Conservation (phyloP, 208 protist species). For the Leishmania tropica region DNA sequence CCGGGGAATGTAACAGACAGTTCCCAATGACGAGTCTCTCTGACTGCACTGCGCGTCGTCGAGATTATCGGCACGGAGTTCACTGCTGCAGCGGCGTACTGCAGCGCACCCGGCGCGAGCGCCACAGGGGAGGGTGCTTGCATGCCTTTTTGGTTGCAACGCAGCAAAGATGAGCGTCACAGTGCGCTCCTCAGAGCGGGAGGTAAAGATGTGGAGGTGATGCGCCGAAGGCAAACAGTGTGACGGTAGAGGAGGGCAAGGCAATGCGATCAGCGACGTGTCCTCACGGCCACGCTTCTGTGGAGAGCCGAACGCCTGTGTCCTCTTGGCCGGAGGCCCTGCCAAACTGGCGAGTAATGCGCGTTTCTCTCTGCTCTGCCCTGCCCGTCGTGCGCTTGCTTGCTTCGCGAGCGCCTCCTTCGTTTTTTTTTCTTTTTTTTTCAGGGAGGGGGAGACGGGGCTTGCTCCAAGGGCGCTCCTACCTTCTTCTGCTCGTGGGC, state of each 20-base stretch:
- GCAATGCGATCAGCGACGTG: background rate
- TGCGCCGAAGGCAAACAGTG: no score
- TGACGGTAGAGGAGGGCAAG: background rate
- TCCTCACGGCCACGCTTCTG: background rate
- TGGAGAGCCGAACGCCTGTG: background rate
- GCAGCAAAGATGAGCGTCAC: background rate
- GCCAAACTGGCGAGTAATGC: background rate
- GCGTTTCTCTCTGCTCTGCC: background rate
- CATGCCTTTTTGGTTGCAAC: slow-evolving; percentile 26
- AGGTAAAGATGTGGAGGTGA: background rate
- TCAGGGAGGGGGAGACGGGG: no score
- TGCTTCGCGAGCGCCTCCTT: background rate
- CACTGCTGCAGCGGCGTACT: slow-evolving; percentile 46
- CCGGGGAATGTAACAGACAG: background rate
- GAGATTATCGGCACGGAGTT: slow-evolving; percentile 67
- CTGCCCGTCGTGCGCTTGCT: background rate
- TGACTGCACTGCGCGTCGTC: slow-evolving; percentile 39
- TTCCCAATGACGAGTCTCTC: slow-evolving; percentile 1
- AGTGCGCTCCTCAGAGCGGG: background rate
- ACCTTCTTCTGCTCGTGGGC: background rate
- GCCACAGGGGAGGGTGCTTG: slow-evolving; percentile 22
- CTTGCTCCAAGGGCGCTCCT: background rate
- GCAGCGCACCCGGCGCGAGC: background rate
- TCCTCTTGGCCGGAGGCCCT: background rate
- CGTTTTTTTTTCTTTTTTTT: background rate